phyloP scores from a whole-genome alignment of 2,329 filamentous ascomycete genomes.

The Dryadomyces quercivorus region DNA sequence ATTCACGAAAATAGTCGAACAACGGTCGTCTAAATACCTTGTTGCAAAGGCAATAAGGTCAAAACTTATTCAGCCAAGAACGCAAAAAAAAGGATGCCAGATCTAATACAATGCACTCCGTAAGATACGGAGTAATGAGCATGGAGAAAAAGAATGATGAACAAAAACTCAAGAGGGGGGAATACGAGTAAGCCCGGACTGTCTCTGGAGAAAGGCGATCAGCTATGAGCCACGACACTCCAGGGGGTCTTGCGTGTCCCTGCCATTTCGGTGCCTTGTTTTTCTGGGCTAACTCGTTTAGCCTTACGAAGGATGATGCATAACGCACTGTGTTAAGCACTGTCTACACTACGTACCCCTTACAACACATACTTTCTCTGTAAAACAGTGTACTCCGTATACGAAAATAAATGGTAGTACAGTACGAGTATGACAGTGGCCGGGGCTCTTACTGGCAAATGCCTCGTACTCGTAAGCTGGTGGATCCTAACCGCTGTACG shows the following conservation, averaged over 20 bases:
- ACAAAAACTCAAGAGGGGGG: background rate
- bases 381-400: background rate
- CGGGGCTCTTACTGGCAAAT: background rate
- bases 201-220: background rate
- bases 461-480: background rate
- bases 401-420: too few species aligned
- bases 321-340: too few species aligned
- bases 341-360: too few species aligned
- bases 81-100: too few species aligned
- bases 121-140: too few species aligned
- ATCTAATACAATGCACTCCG: too few species aligned
- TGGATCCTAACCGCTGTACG: background rate
- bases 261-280: background rate
- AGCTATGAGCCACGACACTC: background rate
- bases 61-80: too few species aligned
- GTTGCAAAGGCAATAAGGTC: too few species aligned
- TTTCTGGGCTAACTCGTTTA: background rate
- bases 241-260: background rate
- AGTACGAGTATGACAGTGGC: background rate
- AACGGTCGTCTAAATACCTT: too few species aligned
- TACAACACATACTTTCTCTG: too few species aligned
- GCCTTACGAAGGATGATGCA: background rate
- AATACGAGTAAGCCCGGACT: background rate
- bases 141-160: too few species aligned
- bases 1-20: too few species aligned